A percentile compares a stretch with the other conserved stretches of the same genome.
phyloP scores from a whole-genome alignment of 352 stramenopile species.

The Phytopythium chamaehyphon region DNA sequence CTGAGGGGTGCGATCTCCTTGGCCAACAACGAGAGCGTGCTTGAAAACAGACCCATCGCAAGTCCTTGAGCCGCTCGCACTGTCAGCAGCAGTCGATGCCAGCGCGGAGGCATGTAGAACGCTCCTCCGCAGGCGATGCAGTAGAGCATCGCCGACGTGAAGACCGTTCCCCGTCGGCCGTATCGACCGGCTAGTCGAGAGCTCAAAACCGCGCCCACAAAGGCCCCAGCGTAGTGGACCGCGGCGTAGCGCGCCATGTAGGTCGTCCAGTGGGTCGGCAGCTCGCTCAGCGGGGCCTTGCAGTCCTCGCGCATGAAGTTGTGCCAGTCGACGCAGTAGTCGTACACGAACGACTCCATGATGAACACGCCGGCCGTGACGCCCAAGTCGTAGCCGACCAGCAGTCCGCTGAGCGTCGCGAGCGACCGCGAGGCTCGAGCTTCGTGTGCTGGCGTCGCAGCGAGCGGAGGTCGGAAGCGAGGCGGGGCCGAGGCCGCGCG shows the following conservation, averaged over 20 bases:
- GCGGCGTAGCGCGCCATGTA: slow-evolving; percentile 10
- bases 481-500: no score
- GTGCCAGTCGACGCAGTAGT: slow-evolving; percentile 28
- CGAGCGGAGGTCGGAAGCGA: no score
- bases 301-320: slow-evolving; percentile 20
- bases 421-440: slow-evolving; percentile 12
- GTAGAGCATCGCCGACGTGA: slow-evolving; percentile 29
- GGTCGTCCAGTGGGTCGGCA: slow-evolving; percentile 10
- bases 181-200: slow-evolving; percentile 14
- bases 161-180: slow-evolving; percentile 26
- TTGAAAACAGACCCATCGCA: slow-evolving; percentile 30
- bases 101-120: slow-evolving; percentile 17
- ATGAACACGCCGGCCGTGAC: slow-evolving; percentile 30
- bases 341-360: slow-evolving; percentile 43
- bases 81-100: slow-evolving; percentile 18
- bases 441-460: no score
- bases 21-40: slow-evolving; percentile 19
- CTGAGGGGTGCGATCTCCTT: slow-evolving; percentile 14
- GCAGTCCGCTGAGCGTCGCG: slow-evolving; percentile 19
- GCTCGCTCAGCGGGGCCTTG: slow-evolving; percentile 8
- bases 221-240: slow-evolving; percentile 17
- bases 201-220: slow-evolving; percentile 15
- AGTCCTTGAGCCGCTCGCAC: slow-evolving; percentile 29
- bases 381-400: slow-evolving; percentile 32
- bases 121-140: slow-evolving; percentile 29